Evolutionary conservation across 345 rosid species (phyloP), one percentile per base, ranked within the genome.

Genomic region (Eucalyptus fibrosa): DNA sequence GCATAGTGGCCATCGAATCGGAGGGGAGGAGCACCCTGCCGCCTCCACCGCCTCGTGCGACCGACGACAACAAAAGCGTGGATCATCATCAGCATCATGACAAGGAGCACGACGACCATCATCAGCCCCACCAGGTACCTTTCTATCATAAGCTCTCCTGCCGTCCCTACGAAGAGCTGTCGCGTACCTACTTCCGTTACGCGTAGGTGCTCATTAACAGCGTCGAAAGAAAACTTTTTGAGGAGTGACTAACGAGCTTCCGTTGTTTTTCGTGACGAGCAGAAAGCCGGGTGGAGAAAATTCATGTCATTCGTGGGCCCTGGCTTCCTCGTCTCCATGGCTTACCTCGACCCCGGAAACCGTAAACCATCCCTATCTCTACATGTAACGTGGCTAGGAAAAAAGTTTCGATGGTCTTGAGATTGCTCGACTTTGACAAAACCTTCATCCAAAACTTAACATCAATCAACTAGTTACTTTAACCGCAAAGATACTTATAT

Each of bases 331-430:
- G 93, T 92, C 65, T 90, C 92, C 6, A 16, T 91, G 45, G 91
- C 92, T 37, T 91, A 92, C 69, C 93, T 92, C 37, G 93, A 91
- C 56, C 93, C 93, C 14, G 91, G 92, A 19, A 92, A 92, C 88
- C 37, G 92, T 91, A 89, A 77, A 40, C 28, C 37, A 40, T 59
- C 28, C 55, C 50, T 50, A 28, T 55, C 16, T 59, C 5, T 45
- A 50, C 47, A 1, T 40, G 34, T n/a, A 40, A 80, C 85, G 45
- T 55, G 26, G 26, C 26, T 55, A 23, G 60, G 60, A 32, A 34
- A 23, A 77, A 34, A 17, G 21, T 42, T n/a, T 80, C 11, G 28
- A 81, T 40, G 86, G 44, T 81, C 86, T 50, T 87, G 17, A 49
- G 45, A 56, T 6, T 42, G 40, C 19, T 17, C 88, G 85, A 40